Evolutionary conservation across 106 monocot genomes (phyloP), one percentile per base, ranked within the genome.

Genomic region (Dioscorea zingiberensis): DNA sequence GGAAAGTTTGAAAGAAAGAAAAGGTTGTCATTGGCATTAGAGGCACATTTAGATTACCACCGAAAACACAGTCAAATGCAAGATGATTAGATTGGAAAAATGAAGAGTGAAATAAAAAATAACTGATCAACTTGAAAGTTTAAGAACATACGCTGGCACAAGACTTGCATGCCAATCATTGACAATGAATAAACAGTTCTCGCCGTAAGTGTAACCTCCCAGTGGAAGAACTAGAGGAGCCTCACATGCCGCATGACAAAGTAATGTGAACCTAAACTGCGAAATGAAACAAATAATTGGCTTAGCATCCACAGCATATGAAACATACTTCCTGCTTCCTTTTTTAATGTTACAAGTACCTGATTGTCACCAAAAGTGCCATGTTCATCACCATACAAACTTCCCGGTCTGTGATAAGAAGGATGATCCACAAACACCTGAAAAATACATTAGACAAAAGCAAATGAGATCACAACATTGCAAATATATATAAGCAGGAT

Each of bases 151-250:
- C 90, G 87, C 71, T 79, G 94, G 85, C 7, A 94, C 91, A 71
- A 94, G 87, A 45, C 84, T 63, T 55, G 91, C 94, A 85, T 94
- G 90, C 94, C 94, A 94, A 74, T 94, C 91, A 72, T 94, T 94
- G 25, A 85, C 90, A 47, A 94, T 62, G 68, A 94, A 91, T 49
- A 94, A 71, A 58, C 94, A 87, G 19, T 81, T 91, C 63, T 90
- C 73, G 21, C 91, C 94, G 66, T 94, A 91, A 18, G 75, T 91
- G 62, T 75, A 85, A 24, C 91, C 94, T 69, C 91, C 87, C 59
- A 94, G 65, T 63, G 85, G 80, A 75, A 94, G 84, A 16, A 94
- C 73, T 67, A 94, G 77, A 18, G 94, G 91, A 76, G 94, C 94
- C 66, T 94, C 94, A 62, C 91, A 94, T 46, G 94, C 94, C 16